Base-by-base conservation (phyloP, 164 flowering plant species). In the Magnolia officinalis region DNA sequence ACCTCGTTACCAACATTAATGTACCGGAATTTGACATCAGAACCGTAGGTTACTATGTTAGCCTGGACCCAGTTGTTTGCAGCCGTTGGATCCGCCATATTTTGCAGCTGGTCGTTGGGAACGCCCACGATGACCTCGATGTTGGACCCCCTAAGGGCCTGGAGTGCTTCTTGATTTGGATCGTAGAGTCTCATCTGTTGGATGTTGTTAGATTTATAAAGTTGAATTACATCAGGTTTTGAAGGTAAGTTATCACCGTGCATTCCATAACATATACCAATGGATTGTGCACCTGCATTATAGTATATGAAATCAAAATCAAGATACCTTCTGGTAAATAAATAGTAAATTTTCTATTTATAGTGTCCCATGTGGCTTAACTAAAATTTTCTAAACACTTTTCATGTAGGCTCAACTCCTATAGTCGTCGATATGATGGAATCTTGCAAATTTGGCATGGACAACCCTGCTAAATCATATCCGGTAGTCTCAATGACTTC, bases 1-100 rank as follows among this genome's bases (percentile, higher is more conserved):
- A n/a, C 77, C 64, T 78, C 80, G 16, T 73, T 78, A 45, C 80
- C 76, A 9, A 68, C 80, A 5, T 73, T 59, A 4, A 78, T 78
- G 67, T 66, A 78, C 19, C 21, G 18, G n/a, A 78, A 73, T 16
- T 10, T 26, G 63, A 77, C 55, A 10, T 29, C 76, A 21, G 71
- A 21, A 11, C 16, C 6, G 71, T 72, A 77, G 65, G 24, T 52
- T 18, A 6, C 0, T 3, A 77, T 24, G 55, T 72, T 65, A 2
- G 11, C 8, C 70, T 16, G 49, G 63, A 52, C 55, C 76, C 71
- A 68, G 19, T 23, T 8, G n/a, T 74, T 24, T 31, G 63, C 29
- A 9, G 16, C 69, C 8, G 63, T 16, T 29, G 9, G 55, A 64
- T 45, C 52, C 0, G 52, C 16, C 8, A 19, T 5, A 1, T 14